A percentile compares a stretch with the other conserved stretches of the same genome.
Evolutionary conservation across 1,284 basidiomycete species (phyloP).

Genomic region (Leccinum fallax): DNA sequence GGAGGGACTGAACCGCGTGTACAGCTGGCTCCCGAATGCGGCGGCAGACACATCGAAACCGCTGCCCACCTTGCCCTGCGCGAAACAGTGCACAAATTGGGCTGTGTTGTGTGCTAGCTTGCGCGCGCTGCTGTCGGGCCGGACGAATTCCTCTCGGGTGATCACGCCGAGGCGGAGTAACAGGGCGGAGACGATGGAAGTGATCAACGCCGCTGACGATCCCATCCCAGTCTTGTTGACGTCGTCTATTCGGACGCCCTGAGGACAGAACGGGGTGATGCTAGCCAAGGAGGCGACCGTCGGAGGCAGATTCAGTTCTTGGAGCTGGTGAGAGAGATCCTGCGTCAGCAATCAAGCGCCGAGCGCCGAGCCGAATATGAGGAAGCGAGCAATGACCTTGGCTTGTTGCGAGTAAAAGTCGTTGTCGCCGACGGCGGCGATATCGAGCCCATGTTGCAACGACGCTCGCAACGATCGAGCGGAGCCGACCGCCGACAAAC

Average conservation of each 20-base stretch:
- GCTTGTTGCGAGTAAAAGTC: slow-evolving; percentile 97
- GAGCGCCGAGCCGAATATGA: background rate
- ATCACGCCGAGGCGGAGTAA: slow-evolving; percentile 79
- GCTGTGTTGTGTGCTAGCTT: slow-evolving; percentile 88
- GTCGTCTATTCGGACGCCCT: slow-evolving; percentile 65
- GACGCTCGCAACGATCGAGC: slow-evolving; percentile 45
- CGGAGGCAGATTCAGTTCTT: slow-evolving; percentile 58
- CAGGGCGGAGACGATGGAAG: slow-evolving; percentile 87
- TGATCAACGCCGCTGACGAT: slow-evolving; percentile 95
- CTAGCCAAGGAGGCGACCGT: slow-evolving; percentile 61
- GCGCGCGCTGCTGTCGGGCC: slow-evolving; percentile 48
- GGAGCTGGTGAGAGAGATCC: slow-evolving; percentile 51
- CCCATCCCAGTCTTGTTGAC: slow-evolving; percentile 99
- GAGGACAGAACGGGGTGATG: slow-evolving; percentile 75
- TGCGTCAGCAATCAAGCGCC: slow-evolving; percentile 11
- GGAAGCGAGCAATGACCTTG: slow-evolving; percentile 48
- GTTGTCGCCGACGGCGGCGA: slow-evolving; percentile 90
- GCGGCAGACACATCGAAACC: slow-evolving; percentile 97
- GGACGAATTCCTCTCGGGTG: slow-evolving; percentile 48
- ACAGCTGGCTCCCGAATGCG: slow-evolving; percentile 93
- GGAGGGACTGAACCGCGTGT: slow-evolving; percentile 84
- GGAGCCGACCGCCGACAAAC: slow-evolving; percentile 47
- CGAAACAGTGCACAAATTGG: slow-evolving; percentile 94
- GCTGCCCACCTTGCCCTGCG: slow-evolving; percentile 97
- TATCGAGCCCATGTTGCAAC: slow-evolving; percentile 61